Evolutionary conservation across 306 rosid species (phyloP), one percentile per base, ranked within the genome.

Genomic region (Pyrus betulifolia): DNA sequence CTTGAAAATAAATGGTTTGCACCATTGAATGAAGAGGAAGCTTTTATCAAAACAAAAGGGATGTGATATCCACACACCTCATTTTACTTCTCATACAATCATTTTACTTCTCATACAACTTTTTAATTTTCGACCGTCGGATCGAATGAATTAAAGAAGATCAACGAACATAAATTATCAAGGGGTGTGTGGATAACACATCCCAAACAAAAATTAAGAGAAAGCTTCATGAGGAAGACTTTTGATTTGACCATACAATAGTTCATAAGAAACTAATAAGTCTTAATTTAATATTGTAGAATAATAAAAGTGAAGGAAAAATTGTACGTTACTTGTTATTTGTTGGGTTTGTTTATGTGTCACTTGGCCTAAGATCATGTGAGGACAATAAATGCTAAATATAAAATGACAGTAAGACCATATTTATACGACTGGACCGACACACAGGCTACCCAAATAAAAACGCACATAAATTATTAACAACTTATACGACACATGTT

Each of bases 351-450:
- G 77, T 79, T 84, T 78, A 77, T 74, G 82, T 59, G 78, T 78
- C 87, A 84, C 73, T 69, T 73, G 81, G 78, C 44, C 30, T 86
- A n/a, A 84, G 87, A 83, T 86, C 91, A 84, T 83, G 96, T 89
- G 93, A 83, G 6, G 75, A 22, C 40, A 31, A 33, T 55, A 0
- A 17, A 40, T 33, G 19, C 13, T 49, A 1, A 4, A 40, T 21
- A 51, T 51, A 52, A 19, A 42, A 25, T 3, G 61, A 21, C 11
- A 13, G 46, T 21, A 46, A 25, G 67, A 67, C 38, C 74, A 33
- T 74, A 17, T 57, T 58, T 58, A 23, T 22, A 38, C 18, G 55
- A 72, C 67, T 35, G 35, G 38, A 72, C 67, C 76, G 14, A 71
- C 51, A n/a, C 52, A 70, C 1, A 17, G 45, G 17, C 2, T n/a